These are phyloP conservation scores for Dactylellina drechsleri DNA, from an alignment of 2,329 filamentous ascomycete species.

Conservation along the genomic window DNA sequence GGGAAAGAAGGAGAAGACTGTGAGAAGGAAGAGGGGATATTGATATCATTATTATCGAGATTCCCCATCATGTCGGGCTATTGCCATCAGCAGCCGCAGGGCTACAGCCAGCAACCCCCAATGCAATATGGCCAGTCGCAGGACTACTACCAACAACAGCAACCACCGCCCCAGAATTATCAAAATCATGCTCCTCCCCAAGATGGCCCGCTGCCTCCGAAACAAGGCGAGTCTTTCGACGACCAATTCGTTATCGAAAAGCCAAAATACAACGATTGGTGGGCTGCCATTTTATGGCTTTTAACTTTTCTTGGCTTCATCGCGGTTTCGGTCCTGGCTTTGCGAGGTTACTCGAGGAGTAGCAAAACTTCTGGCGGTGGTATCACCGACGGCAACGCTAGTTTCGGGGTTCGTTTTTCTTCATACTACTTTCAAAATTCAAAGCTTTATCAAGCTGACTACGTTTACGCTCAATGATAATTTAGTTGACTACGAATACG, in stretches of 20 bases:
- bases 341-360: conserved; percentile 74
- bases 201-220: conserved; percentile 54
- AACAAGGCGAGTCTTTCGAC: conserved; percentile 69
- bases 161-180: conserved; percentile 11
- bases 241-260: conserved; percentile 82
- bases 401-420: conserved; percentile 33
- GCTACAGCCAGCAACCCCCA: conserved; percentile 47
- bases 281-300: conserved; percentile 84
- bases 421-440: too few species aligned
- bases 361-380: conserved; percentile 31
- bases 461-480: background rate
- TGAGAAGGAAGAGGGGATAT: background rate
- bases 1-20: background rate
- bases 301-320: conserved; percentile 77
- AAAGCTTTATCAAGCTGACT: too few species aligned
- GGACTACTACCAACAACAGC: conserved; percentile 61
- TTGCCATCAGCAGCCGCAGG: conserved; percentile 59
- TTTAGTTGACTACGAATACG: conserved; percentile 73
- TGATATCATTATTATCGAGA: background rate
- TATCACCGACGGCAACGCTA: conserved; percentile 38
- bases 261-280: conserved; percentile 90
- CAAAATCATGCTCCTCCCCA: conserved; percentile 60
- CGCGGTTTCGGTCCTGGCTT: conserved; percentile 77
- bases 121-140: conserved; percentile 56
- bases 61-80: conserved; percentile 30